These are phyloP conservation scores for Phytopythium kandeliae DNA, from an alignment of 352 stramenopile species.

Conservation along the genomic window DNA sequence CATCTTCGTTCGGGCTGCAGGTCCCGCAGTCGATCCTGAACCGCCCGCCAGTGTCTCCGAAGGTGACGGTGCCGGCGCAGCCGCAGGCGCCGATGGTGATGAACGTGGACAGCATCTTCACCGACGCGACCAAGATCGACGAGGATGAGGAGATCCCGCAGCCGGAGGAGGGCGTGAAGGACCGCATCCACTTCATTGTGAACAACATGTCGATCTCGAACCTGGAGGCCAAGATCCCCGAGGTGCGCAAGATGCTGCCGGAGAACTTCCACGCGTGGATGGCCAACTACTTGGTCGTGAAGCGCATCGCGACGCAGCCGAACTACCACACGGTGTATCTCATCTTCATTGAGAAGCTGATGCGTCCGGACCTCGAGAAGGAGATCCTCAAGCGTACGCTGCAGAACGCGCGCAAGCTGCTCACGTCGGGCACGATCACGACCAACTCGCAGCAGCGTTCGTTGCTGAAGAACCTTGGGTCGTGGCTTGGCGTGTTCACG, in stretches of 20 bases:
- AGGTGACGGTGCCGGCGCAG: constrained; percentile 33
- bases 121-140: constrained; percentile 55
- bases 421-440: constrained; percentile 97
- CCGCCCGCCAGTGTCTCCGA: constrained; percentile 37
- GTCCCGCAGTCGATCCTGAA: constrained; percentile 38
- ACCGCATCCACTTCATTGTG: constrained; percentile 99
- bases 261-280: constrained; percentile 96
- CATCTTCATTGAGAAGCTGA: constrained; percentile 97
- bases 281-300: constrained; percentile 98
- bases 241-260: constrained; percentile 94
- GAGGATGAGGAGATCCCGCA: constrained; percentile 60
- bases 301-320: constrained; percentile 97
- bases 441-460: constrained; percentile 97
- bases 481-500: constrained; percentile 98
- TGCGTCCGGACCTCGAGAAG: constrained; percentile 88
- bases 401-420: constrained; percentile 93
- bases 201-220: constrained; percentile 99
- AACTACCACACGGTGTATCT: constrained; percentile 99
- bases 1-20: constrained; percentile 21
- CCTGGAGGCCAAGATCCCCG: constrained; percentile 94
- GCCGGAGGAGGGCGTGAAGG: constrained; percentile 84
- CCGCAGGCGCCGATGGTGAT: constrained; percentile 44
- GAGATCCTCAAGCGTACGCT: constrained; percentile 95
- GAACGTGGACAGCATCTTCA: constrained; percentile 82
- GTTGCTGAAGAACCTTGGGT: constrained; percentile 98